Percentiles rank a stretch among this genome's conserved stretches.
Evolutionary conservation across 352 stramenopile species (phyloP).

Genomic region (Globisporangium abappressorium): DNA sequence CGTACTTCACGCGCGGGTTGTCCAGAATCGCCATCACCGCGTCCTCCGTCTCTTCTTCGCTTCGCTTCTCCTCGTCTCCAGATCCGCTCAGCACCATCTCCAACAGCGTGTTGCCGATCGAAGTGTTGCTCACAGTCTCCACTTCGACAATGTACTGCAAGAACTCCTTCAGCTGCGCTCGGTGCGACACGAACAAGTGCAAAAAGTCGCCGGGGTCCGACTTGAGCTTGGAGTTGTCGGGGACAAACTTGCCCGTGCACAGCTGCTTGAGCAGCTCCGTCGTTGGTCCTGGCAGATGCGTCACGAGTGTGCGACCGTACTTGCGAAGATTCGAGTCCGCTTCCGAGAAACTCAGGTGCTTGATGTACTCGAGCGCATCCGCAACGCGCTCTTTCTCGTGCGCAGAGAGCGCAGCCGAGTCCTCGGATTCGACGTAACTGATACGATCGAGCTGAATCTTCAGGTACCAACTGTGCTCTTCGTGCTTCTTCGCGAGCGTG

Average conservation of each 20-base stretch:
- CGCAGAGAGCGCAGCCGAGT: conserved; percentile 61
- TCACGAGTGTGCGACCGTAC: conserved; percentile 89
- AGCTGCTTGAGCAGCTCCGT: conserved; percentile 89
- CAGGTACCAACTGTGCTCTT: conserved; percentile 91
- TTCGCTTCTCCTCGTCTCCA: conserved; percentile 31
- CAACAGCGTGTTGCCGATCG: conserved; percentile 86
- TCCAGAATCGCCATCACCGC: conserved; percentile 87
- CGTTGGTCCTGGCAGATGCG: conserved; percentile 79
- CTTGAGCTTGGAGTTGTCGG: conserved; percentile 51
- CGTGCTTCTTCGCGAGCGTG: conserved; percentile 86
- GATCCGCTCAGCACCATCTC: conserved; percentile 87
- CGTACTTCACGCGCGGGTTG: conserved; percentile 88
- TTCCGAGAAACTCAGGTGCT: conserved; percentile 80
- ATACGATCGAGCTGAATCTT: conserved; percentile 92
- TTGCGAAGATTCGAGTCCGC: conserved; percentile 84
- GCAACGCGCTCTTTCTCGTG: conserved; percentile 79
- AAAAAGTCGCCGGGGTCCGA: conserved; percentile 87
- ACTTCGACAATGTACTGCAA: conserved; percentile 89
- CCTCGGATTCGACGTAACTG: conserved; percentile 81
- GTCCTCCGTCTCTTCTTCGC: conserved; percentile 71
- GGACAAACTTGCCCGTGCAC: conserved; percentile 84
- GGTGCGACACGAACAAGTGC: conserved; percentile 91
- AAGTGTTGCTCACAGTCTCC: conserved; percentile 85
- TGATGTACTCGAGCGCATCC: conserved; percentile 91
- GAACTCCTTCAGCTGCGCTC: conserved; percentile 85